Evolutionary conservation across 2,329 filamentous ascomycete species (phyloP).

Genomic region (Chrysoporthe deuterocubensis): DNA sequence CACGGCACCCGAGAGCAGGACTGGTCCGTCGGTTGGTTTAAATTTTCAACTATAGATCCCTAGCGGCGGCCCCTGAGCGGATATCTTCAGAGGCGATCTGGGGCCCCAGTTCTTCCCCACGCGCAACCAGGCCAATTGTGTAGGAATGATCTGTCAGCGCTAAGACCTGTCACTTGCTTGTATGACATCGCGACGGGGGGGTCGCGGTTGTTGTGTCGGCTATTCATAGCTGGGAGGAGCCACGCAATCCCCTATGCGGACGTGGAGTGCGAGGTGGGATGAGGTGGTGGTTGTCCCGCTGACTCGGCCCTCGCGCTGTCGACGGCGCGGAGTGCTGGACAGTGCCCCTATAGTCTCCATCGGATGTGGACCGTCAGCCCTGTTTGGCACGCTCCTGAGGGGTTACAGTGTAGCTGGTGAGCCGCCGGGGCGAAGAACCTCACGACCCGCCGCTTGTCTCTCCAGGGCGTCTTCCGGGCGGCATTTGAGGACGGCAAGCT

Average conservation of each 20-base stretch:
- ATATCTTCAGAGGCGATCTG: background rate
- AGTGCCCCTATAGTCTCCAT: background rate
- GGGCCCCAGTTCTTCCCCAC: slow-evolving; percentile 4
- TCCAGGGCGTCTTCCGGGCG: background rate
- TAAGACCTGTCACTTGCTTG: background rate
- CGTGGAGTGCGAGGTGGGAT: no score
- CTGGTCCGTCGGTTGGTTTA: background rate
- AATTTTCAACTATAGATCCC: background rate
- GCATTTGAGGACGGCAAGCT: background rate
- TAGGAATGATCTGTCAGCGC: background rate
- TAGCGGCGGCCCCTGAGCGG: slow-evolving; percentile 1
- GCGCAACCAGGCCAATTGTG: background rate
- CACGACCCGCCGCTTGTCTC: background rate
- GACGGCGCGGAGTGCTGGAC: background rate
- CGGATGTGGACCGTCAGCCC: background rate
- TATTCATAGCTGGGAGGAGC: background rate
- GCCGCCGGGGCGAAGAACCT: background rate
- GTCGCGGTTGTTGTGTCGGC: slow-evolving; percentile 1
- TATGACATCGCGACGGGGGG: background rate
- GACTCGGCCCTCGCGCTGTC: background rate
- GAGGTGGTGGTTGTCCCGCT: background rate
- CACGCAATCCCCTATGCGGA: background rate
- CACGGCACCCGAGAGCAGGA: no score
- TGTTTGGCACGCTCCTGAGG: background rate
- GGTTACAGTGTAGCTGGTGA: background rate